These are phyloP conservation scores for Haematococcus lacustris DNA, from an alignment of 139 green algal species.

Conservation along the genomic window DNA sequence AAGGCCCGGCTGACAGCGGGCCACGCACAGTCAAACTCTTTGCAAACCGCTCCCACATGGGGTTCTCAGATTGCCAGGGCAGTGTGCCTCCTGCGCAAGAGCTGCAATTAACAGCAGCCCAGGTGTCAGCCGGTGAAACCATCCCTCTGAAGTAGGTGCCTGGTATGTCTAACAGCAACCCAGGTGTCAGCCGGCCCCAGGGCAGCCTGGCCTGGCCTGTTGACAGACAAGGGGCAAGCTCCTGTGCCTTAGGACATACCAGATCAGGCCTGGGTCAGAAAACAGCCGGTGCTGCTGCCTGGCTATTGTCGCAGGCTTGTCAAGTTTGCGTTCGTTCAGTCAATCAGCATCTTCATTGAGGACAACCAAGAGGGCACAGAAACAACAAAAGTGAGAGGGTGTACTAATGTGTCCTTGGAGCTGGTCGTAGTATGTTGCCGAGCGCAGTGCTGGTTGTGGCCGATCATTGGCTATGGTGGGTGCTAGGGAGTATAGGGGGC, in stretches of 20 bases:
- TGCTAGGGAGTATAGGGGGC: no score
- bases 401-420: no score
- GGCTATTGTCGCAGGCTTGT: constrained; percentile 37
- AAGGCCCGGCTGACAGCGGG: constrained; percentile 10
- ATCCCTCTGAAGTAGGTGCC: constrained; percentile 67
- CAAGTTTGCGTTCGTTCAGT: constrained; percentile 6
- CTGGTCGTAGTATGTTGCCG: no score
- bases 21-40: not conserved
- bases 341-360: constrained; percentile 50
- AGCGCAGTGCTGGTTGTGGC: no score
- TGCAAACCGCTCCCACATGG: not conserved
- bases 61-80: not conserved
- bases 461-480: no score
- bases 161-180: no score
- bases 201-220: no score
- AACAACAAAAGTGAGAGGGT: constrained; percentile 47
- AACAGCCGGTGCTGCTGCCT: no score
- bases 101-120: constrained; percentile 44
- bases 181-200: no score
- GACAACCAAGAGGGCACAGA: constrained; percentile 64
- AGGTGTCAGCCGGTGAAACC: constrained; percentile 39
- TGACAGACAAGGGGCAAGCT: no score
- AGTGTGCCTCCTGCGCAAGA: constrained; percentile 42
- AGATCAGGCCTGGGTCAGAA: no score
- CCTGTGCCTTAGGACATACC: no score